Percentiles rank a stretch among this genome's conserved stretches.
These are phyloP conservation scores for Starmerella apicola DNA, from an alignment of 805 yeast species.

Conservation along the genomic window DNA sequence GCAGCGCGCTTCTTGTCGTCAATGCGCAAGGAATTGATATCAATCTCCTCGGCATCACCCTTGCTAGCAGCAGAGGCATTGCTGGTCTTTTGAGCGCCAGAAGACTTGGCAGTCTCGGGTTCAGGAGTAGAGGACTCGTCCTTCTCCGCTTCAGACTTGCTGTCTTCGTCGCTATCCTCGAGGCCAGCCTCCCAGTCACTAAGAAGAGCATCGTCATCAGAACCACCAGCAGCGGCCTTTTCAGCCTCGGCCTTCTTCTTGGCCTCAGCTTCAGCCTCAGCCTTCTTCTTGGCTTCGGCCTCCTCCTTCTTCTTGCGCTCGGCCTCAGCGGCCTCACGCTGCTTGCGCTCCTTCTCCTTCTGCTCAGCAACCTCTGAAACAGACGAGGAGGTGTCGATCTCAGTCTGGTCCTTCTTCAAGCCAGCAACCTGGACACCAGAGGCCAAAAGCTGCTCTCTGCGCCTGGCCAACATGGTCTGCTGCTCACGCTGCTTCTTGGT, in stretches of 20 bases:
- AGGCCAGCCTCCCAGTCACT: slow-evolving; percentile 78
- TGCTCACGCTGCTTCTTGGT: slow-evolving; percentile 94
- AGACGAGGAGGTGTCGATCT: slow-evolving; percentile 29
- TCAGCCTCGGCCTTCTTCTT: slow-evolving; percentile 20
- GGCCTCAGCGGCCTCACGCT: slow-evolving; percentile 12
- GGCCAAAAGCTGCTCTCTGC: slow-evolving; percentile 73
- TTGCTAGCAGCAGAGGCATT: slow-evolving; percentile 16
- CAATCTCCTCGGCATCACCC: slow-evolving; percentile 22
- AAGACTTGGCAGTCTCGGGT: slow-evolving; percentile 17
- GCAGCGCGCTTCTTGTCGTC: slow-evolving; percentile 31
- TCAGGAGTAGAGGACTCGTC: slow-evolving; percentile 8
- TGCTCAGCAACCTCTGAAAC: slow-evolving; percentile 12
- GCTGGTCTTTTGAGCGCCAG: slow-evolving; percentile 22
- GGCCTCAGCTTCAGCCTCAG: slow-evolving; percentile 13
- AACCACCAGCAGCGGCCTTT: slow-evolving; percentile 26
- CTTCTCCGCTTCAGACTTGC: slow-evolving; percentile 23
- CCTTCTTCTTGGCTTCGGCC: slow-evolving; percentile 17
- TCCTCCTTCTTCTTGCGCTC: slow-evolving; percentile 22
- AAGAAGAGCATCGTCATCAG: slow-evolving; percentile 45
- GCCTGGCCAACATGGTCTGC: slow-evolving; percentile 70
- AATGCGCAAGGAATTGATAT: slow-evolving; percentile 11
- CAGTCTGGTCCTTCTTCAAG: slow-evolving; percentile 58
- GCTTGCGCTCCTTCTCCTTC: slow-evolving; percentile 18
- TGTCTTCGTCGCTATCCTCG: slow-evolving; percentile 37
- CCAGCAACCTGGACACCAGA: slow-evolving; percentile 69